Percentiles rank a stretch among this genome's conserved stretches.
Conservation (phyloP, 2,329 filamentous ascomycete species). For the Fusarium haematococcum region DNA sequence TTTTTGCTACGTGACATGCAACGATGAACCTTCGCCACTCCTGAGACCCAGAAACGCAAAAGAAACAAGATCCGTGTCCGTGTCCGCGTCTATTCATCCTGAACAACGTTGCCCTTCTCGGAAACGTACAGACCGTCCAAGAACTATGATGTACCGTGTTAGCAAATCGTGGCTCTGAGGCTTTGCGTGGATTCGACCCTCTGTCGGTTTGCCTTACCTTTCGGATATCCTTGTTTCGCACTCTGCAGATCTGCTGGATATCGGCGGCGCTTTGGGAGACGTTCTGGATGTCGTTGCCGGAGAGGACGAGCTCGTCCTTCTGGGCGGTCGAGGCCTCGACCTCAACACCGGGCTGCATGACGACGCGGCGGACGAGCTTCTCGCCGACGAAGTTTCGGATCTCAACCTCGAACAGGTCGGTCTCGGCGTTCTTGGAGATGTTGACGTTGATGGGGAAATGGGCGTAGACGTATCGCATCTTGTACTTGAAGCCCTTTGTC, state of each 20-base stretch:
- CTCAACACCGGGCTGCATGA: slow-evolving; percentile 90
- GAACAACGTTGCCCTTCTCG: slow-evolving; percentile 95
- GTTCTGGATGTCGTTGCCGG: slow-evolving; percentile 94
- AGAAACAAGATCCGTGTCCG: slow-evolving; percentile 59
- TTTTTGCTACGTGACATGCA: slow-evolving; percentile 70
- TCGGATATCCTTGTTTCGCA: slow-evolving; percentile 99
- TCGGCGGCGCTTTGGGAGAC: slow-evolving; percentile 99
- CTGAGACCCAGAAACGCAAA: slow-evolving; percentile 72
- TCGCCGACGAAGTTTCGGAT: slow-evolving; percentile 99
- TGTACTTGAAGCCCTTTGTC: slow-evolving; percentile 99
- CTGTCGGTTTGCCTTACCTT: slow-evolving; percentile 71
- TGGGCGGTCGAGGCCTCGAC: slow-evolving; percentile 90
- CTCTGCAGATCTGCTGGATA: slow-evolving; percentile 99
- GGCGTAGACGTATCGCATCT: slow-evolving; percentile 99
- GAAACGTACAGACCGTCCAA: slow-evolving; percentile 99
- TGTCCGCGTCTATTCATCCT: slow-evolving; percentile 71
- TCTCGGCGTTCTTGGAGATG: slow-evolving; percentile 95
- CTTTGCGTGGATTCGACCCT: neutral
- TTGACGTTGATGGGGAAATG: slow-evolving; percentile 99
- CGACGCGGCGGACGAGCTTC: slow-evolving; percentile 96
- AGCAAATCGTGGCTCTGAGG: slow-evolving; percentile 21
- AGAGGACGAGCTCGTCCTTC: slow-evolving; percentile 97
- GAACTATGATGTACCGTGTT: slow-evolving; percentile 71
- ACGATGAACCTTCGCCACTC: slow-evolving; percentile 72
- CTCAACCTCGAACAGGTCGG: slow-evolving; percentile 89